Evolutionary conservation across 495 filamentous ascomycete genomes (phyloP).

Genomic region (Aspergillus leporis): DNA sequence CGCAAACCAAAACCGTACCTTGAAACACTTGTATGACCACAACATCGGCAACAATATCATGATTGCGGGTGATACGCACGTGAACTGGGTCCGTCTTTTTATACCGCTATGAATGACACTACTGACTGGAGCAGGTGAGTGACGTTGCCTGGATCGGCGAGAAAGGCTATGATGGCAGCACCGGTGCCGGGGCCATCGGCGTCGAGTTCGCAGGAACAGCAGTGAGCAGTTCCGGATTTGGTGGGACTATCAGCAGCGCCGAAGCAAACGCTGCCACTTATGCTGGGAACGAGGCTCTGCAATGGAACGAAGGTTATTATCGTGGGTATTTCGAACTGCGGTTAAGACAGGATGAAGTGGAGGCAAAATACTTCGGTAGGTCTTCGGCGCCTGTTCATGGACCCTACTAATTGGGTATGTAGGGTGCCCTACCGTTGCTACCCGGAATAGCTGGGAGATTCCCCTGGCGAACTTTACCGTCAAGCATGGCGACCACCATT

Average conservation of each 20-base stretch:
- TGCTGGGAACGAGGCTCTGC: slow-evolving; percentile 55
- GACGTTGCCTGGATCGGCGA: slow-evolving; percentile 65
- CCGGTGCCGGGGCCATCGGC: slow-evolving; percentile 59
- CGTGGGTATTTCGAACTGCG: slow-evolving; percentile 61
- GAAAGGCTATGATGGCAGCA: slow-evolving; percentile 53
- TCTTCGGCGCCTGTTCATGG: not conserved
- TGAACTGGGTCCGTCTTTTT: slow-evolving; percentile 43
- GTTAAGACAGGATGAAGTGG: slow-evolving; percentile 40
- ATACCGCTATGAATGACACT: not conserved
- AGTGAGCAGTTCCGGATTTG: slow-evolving; percentile 56
- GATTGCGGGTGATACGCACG: slow-evolving; percentile 64
- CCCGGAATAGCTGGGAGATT: slow-evolving; percentile 51
- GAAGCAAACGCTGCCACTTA: slow-evolving; percentile 41
- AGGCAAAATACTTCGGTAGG: slow-evolving; percentile 16
- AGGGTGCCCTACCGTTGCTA: slow-evolving; percentile 40
- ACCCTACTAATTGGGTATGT: not conserved
- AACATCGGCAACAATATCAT: slow-evolving; percentile 67
- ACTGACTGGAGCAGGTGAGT: slow-evolving; percentile 24
- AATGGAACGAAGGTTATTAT: slow-evolving; percentile 71
- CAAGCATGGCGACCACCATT: slow-evolving; percentile 51
- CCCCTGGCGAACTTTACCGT: slow-evolving; percentile 62
- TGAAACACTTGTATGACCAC: slow-evolving; percentile 58
- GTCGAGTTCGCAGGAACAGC: slow-evolving; percentile 68
- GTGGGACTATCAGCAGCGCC: slow-evolving; percentile 43
- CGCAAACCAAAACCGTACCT: slow-evolving; percentile 63